phyloP scores from a whole-genome alignment of 108 stramenopile genomes.

The Pseudonitzschia pungens region DNA sequence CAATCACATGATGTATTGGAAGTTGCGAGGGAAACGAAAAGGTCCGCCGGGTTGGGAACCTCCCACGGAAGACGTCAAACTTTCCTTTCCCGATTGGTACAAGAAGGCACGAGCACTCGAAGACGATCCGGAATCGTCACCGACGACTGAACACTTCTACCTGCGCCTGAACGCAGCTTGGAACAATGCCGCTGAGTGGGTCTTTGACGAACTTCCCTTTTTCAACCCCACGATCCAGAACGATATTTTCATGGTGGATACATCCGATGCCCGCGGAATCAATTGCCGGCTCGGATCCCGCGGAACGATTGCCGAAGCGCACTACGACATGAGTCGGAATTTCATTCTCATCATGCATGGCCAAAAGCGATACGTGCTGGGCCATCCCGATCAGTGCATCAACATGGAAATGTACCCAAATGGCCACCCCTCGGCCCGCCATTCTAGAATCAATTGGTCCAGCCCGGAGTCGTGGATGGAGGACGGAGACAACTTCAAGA shows the following conservation, averaged over 20 bases:
- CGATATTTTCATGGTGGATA: conserved; percentile 87
- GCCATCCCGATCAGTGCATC: conserved; percentile 86
- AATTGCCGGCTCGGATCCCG: conserved; percentile 97
- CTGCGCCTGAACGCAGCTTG: conserved; percentile 80
- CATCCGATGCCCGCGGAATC: conserved; percentile 84
- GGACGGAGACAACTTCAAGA: conserved; percentile 41
- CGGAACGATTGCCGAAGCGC: conserved; percentile 91
- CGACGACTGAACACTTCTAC: conserved; percentile 87
- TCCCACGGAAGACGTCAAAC: conserved; percentile 78
- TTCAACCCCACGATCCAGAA: conserved; percentile 61
- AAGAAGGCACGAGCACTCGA: conserved; percentile 56
- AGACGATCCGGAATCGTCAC: conserved; percentile 27
- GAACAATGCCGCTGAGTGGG: conserved; percentile 43
- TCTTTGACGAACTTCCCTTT: conserved; percentile 88
- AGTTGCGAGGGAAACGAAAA: conserved; percentile 12
- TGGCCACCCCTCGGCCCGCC: conserved; percentile 86
- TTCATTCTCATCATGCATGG: conserved; percentile 84
- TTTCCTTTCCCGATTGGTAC: conserved; percentile 89
- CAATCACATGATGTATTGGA: conserved; percentile 96
- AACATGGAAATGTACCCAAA: conserved; percentile 80
- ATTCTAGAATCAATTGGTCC: conserved; percentile 89
- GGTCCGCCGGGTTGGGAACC: conserved; percentile 64
- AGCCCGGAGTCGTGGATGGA: conserved; percentile 35
- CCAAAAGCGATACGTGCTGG: conserved; percentile 79
- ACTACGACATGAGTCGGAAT: conserved; percentile 92